Evolutionary conservation across 805 yeast species (phyloP).

Genomic region (Debaryomyces hansenii): DNA sequence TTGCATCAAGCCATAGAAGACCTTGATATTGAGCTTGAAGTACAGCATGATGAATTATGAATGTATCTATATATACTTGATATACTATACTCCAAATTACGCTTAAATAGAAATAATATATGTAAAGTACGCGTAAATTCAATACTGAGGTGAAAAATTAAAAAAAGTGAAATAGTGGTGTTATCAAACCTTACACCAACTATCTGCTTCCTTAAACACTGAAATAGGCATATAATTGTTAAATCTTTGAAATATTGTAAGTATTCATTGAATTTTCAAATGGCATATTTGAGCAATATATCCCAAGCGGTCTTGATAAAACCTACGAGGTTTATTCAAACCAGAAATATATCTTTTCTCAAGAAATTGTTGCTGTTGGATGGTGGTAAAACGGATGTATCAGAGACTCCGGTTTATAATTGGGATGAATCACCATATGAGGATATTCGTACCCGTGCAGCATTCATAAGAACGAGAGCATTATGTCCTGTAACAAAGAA

Average conservation of each 20-base stretch:
- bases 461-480: constrained; percentile 82
- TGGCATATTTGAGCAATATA: constrained; percentile 1
- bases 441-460: constrained; percentile 88
- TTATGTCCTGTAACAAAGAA: constrained; percentile 86
- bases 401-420: constrained; percentile 44
- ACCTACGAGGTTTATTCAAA: constrained; percentile 3
- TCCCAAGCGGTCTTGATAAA: constrained; percentile 1
- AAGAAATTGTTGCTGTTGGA: constrained; percentile 40
- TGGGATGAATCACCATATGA: constrained; percentile 94
- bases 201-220: too few species aligned
- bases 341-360: constrained; percentile 35
- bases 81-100: background rate
- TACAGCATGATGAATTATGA: constrained; percentile 3
- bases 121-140: background rate
- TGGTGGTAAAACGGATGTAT: constrained; percentile 24
- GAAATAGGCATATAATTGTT: background rate
- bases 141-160: background rate
- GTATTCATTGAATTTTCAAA: background rate
- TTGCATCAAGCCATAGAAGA: constrained; percentile 1
- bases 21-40: background rate
- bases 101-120: background rate
- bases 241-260: background rate
- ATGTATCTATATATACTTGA: background rate
- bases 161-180: background rate
- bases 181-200: background rate